phyloP scores from a whole-genome alignment of 2,329 filamentous ascomycete species.

The Scedosporium dehoogii region DNA sequence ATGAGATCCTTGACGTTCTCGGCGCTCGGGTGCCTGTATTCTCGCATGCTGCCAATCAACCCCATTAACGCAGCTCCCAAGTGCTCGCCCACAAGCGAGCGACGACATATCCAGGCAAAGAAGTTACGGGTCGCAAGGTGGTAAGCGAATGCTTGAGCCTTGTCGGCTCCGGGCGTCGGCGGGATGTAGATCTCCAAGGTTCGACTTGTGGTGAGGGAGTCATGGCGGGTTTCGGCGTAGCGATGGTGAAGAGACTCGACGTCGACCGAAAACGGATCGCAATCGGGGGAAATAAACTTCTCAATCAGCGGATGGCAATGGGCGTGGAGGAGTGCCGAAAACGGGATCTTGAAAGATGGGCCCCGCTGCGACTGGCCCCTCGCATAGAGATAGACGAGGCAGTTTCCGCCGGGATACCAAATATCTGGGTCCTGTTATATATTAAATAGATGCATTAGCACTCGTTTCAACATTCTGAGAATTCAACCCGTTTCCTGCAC shows the following conservation, averaged over 20 bases:
- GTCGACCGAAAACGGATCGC: background rate
- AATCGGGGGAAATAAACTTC: slow-evolving; percentile 22
- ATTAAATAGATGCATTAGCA: background rate
- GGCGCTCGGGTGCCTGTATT: slow-evolving; percentile 43
- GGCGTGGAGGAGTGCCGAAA: slow-evolving; percentile 44
- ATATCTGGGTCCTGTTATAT: slow-evolving; percentile 56
- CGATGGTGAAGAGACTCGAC: background rate
- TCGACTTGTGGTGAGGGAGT: slow-evolving; percentile 15
- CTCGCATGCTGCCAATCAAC: slow-evolving; percentile 54
- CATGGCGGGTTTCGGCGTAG: background rate
- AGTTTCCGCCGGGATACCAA: slow-evolving; percentile 59
- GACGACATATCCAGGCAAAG: slow-evolving; percentile 59
- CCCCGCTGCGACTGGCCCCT: slow-evolving; percentile 54
- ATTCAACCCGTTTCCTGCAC: background rate
- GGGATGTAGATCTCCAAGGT: slow-evolving; percentile 60
- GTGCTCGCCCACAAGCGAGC: slow-evolving; percentile 56
- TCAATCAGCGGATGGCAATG: slow-evolving; percentile 53
- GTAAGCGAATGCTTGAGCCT: slow-evolving; percentile 47
- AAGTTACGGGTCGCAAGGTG: slow-evolving; percentile 65
- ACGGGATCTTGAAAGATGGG: slow-evolving; percentile 58
- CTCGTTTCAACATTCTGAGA: slow-evolving; percentile 4
- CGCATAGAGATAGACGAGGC: slow-evolving; percentile 59
- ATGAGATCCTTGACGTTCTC: slow-evolving; percentile 54
- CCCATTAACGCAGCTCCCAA: slow-evolving; percentile 55
- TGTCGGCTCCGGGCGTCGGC: slow-evolving; percentile 42